Base-by-base conservation (phyloP, 345 rosid genomes). In the Eucalyptus lansdowneana region DNA sequence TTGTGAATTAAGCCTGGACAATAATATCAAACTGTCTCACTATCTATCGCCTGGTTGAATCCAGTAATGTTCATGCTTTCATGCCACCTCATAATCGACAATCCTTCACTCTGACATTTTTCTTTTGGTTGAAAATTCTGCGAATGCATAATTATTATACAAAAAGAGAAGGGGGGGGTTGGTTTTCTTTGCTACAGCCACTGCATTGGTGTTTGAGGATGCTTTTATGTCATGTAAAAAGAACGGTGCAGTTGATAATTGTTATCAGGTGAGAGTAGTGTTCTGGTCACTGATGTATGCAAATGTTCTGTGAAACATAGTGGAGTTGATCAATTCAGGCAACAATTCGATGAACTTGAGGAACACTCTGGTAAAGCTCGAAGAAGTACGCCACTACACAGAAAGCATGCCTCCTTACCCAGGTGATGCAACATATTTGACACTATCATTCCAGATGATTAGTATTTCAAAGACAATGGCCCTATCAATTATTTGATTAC, bases 331-430 rank as follows among this genome's bases (percentile, higher is more conserved):
- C 96, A 92, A 85, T 95, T 94, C 90, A 96, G 94, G 94, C 96
- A 93, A 91, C 98, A 96, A 89, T 96, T 97, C 92, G 99, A 96
- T 27, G 90, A 95, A 89, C 97, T 96, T 1, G 99, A 96, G 93
- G 99, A 95, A 83, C 93, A 92, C 80, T 53, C 92, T 60, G 97
- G 94, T 87, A 92, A 88, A 89, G 91, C 91, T 89, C 96, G 91
- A 87, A 94, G 92, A 88, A 91, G 86, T 53, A 93, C 92, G 88
- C 94, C 94, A 25, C 91, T 90, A 22, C 97, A 93, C 87, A 94
- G 98, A 92, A 96, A 95, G 89, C 95, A 96, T 90, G 93, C 95
- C 62, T 97, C 99, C 87, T 93, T 96, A 92, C 99, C 99, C 4
- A 96, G 99, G 99, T 96, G 87, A 50, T 31, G 40, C 40, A 67